These are phyloP conservation scores for Entophlyctis helioformis DNA, from an alignment of 192 early-diverging fungal species.

Conservation along the genomic window DNA sequence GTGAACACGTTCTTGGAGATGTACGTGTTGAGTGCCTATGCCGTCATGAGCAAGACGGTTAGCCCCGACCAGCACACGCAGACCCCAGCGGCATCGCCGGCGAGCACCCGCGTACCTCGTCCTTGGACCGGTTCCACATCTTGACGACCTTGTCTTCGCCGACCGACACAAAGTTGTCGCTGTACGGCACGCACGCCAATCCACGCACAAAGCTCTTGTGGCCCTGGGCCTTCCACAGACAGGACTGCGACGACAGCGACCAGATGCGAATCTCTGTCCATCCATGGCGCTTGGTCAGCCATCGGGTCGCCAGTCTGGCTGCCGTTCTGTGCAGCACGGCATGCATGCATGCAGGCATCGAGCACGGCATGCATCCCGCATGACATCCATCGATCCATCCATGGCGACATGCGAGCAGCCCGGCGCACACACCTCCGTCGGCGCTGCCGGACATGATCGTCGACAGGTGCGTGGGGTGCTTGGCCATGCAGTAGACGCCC, in stretches of 20 bases:
- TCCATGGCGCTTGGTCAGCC: no score
- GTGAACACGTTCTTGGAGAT: conserved; percentile 67
- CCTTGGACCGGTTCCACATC: conserved; percentile 64
- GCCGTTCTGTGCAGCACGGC: no score
- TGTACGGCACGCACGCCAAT: conserved; percentile 55
- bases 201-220: conserved; percentile 87
- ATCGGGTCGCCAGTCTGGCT: no score
- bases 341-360: no score
- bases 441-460: conserved; percentile 80
- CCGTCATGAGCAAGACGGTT: no score
- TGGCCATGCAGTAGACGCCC: conserved; percentile 89
- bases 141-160: conserved; percentile 91
- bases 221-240: conserved; percentile 55
- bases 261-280: conserved; percentile 75
- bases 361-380: no score
- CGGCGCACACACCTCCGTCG: conserved; percentile 58
- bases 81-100: conserved; percentile 3
- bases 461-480: conserved; percentile 81
- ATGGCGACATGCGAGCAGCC: neutral
- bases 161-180: conserved; percentile 72
- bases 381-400: no score
- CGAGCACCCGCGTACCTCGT: neutral
- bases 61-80: no score
- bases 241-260: conserved; percentile 66
- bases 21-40: conserved; percentile 58